Base-by-base conservation (phyloP, 257 asterid genomes). In the Nemophila menziesii region DNA sequence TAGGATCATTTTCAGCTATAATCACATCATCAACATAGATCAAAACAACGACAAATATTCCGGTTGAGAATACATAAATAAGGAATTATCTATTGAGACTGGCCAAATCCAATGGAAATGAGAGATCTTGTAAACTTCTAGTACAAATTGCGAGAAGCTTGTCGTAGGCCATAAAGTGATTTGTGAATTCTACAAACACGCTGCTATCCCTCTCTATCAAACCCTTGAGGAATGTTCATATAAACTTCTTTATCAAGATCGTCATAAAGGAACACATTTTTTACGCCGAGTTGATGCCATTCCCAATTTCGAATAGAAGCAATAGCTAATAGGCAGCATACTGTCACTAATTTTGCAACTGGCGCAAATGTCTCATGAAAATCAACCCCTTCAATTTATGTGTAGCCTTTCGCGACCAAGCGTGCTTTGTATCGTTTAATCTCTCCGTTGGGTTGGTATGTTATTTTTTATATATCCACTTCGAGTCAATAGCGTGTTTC, bases 211-310 rank as follows among this genome's bases (percentile, higher is more conserved):
- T 14, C 1, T 5, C 16, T 0, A 0, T 13, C 16, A 26, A 40
- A 52, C 4, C 58, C 58, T n/a, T 48, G 58, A 13, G 58, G 49
- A 3, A 52, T 11, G 5, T 40, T 52, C 58, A 52, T 52, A 19
- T 52, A 52, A 1, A 40, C 42, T 13, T 52, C 49, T 11, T 49
- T 27, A 7, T 33, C n/a, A 3, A 49, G 13, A 16, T 49, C 50
- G n/a, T 27, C 50, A 23, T 45, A n/a, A 1, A 20, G 15, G 15
- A 45, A 45, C 2, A 16, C 50, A 13, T 43, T 43, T n/a, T n/a
- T n/a, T n/a, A n/a, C n/a, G 11, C 16, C 18, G 22, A 41, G 16
- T 41, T 41, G 46, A 41, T 41, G 46, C 3, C 16, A 3, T 9
- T 14, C 18, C 19, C 20, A 41, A n/a, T 16, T 16, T 41, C 19